Conservation (phyloP, 2,329 filamentous ascomycete species). For the Scopulariopsis brevicaulis region DNA sequence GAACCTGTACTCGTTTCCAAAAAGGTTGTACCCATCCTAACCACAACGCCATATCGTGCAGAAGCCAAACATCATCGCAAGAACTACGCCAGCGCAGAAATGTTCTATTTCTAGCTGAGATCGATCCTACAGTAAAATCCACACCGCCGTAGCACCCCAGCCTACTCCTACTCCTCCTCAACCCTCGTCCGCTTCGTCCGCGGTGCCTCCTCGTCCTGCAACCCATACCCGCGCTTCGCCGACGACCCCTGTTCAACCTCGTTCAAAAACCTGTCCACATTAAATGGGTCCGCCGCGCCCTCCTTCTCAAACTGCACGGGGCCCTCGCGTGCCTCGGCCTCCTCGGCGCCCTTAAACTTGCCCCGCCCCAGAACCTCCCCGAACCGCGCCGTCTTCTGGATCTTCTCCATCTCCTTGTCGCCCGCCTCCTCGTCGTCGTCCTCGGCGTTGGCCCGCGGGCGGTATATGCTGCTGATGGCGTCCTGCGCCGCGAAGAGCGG, state of each 20-base stretch:
- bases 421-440: slow-evolving; percentile 71
- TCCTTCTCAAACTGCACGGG: slow-evolving; percentile 97
- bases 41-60: neutral
- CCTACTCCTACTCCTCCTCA: slow-evolving; percentile 51
- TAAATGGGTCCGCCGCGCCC: slow-evolving; percentile 64
- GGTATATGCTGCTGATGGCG: slow-evolving; percentile 87
- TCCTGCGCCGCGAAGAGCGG: slow-evolving; percentile 93
- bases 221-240: slow-evolving; percentile 63
- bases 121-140: neutral
- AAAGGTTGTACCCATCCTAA: neutral
- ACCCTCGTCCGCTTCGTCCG: slow-evolving; percentile 65
- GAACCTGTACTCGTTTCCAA: too few relatives aligned
- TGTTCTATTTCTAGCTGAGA: neutral
- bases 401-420: slow-evolving; percentile 74
- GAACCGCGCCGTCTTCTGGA: slow-evolving; percentile 76
- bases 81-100: neutral
- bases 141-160: neutral
- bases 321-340: slow-evolving; percentile 77
- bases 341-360: slow-evolving; percentile 78
- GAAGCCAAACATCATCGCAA: neutral
- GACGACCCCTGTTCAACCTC: slow-evolving; percentile 55
- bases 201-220: slow-evolving; percentile 51
- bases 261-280: slow-evolving; percentile 85
- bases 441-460: slow-evolving; percentile 62
- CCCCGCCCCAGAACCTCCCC: slow-evolving; percentile 77